Conservation (phyloP, 352 stramenopile genomes). For the Phytophthora pseudosyringae region DNA sequence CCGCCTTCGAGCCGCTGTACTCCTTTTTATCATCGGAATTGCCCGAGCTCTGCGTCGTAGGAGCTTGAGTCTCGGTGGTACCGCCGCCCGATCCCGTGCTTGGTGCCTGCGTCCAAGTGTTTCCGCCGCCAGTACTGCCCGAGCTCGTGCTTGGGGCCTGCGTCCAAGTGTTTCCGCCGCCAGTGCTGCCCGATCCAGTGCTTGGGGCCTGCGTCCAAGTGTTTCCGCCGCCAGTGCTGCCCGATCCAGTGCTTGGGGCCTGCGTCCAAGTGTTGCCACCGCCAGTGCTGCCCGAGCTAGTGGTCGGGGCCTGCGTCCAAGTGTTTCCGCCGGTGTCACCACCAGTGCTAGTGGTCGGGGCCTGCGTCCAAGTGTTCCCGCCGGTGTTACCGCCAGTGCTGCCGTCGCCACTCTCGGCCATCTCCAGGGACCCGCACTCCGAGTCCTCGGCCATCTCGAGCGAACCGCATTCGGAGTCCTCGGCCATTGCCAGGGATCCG, state of each 20-base stretch:
- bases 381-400: neutral
- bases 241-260: neutral
- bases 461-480: constrained; percentile 9
- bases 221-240: neutral
- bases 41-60: constrained; percentile 4
- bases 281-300: neutral
- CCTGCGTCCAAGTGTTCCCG: constrained; percentile 6
- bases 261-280: constrained; percentile 11
- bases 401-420: neutral
- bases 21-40: constrained; percentile 24
- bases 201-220: constrained; percentile 3
- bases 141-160: constrained; percentile 1
- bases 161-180: constrained; percentile 6
- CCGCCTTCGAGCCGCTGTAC: constrained; percentile 34
- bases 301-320: constrained; percentile 9
- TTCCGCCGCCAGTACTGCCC: neutral
- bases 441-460: constrained; percentile 20
- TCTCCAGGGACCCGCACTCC: constrained; percentile 17
- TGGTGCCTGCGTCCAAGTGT: constrained; percentile 10
- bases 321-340: constrained; percentile 4
- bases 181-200: neutral
- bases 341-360: neutral
- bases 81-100: neutral
- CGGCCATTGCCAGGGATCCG: constrained; percentile 29
- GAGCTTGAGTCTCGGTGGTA: neutral